A percentile compares a stretch with the other conserved stretches of the same genome.
Evolutionary conservation across 352 stramenopile species (phyloP).

Genomic region (Pythium coloratum): DNA sequence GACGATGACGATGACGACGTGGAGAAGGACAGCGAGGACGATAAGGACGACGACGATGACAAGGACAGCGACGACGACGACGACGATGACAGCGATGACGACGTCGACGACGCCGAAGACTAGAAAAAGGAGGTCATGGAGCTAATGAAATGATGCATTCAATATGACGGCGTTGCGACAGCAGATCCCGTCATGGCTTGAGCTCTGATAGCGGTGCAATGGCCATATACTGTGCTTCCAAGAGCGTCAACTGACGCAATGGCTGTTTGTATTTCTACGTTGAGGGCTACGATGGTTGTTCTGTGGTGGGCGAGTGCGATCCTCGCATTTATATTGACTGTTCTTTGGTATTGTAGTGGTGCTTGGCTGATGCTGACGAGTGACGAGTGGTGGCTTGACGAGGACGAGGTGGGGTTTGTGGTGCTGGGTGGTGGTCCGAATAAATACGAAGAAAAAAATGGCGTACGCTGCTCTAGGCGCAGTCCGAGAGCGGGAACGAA

Average conservation of each 20-base stretch:
- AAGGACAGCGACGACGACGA: constrained; percentile 32
- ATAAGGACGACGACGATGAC: constrained; percentile 29
- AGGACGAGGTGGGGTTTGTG: not conserved
- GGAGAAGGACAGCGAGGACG: constrained; percentile 32
- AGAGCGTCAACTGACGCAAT: not conserved
- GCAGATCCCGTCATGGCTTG: too few species aligned
- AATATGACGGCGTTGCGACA: not conserved
- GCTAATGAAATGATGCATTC: not conserved
- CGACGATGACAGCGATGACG: constrained; percentile 17
- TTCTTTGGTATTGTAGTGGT: not conserved
- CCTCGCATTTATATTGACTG: not conserved
- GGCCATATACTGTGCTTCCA: too few species aligned
- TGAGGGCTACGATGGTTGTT: not conserved
- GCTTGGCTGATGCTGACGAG: not conserved
- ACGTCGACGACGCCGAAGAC: constrained; percentile 19
- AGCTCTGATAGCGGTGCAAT: too few species aligned
- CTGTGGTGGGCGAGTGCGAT: not conserved
- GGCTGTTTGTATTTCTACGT: not conserved
- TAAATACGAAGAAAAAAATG: constrained; percentile 5
- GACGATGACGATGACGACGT: constrained; percentile 29
- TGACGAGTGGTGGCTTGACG: not conserved
- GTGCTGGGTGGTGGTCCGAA: not conserved
- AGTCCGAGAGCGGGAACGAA: constrained; percentile 49
- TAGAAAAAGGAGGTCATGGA: constrained; percentile 10
- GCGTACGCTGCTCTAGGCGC: constrained; percentile 21